Evolutionary conservation across 106 monocot species (phyloP), one percentile per base, ranked within the genome.

Genomic region (Dioscorea alata): DNA sequence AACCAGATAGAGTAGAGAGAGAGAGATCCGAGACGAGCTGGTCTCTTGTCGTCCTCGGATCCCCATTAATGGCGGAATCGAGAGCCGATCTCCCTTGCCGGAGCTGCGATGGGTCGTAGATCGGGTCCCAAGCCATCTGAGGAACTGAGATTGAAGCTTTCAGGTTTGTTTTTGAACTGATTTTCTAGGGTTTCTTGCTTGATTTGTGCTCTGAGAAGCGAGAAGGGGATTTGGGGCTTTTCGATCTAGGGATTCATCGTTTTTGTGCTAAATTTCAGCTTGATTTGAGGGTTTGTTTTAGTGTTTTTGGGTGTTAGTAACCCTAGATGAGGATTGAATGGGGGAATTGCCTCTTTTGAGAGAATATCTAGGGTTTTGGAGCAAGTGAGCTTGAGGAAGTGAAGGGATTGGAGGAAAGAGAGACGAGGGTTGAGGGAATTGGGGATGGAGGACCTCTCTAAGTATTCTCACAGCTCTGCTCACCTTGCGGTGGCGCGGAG

Each of bases 391-490:
- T 42, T 6, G 42, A 42, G 42, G 42, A 6, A 42, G 42, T 42
- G 42, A 42, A 42, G 42, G 42, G 42, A 42, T 42, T 6, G 6
- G 23, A 59, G 64, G 13, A 65, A 48, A 65, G 4, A 10, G 42
- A 65, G 18, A 32, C 28, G 12, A 23, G 23, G 22, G 4, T 22
- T 22, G n/a, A 15, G 19, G 23, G 59, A 59, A 21, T 64, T 64
- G 63, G 33, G n/a, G 63, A 66, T 91, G 95, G 95, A 96, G 34
- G 96, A 92, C 31, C 7, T 68, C 21, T 84, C 89, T 12, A 89
- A 83, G 72, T 99, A 99, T 33, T 56, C 89, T 0, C 97, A 92
- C 79, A 99, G 92, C 73, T 85, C 92, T 2, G 97, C 73, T 14
- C 97, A 99, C 57, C 70, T 85, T 16, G 92, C 92, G 4, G 92